A percentile compares a stretch with the other conserved stretches of the same genome.
These are phyloP conservation scores for Vigna angularis DNA, from an alignment of 306 rosid genomes.

Conservation along the genomic window DNA sequence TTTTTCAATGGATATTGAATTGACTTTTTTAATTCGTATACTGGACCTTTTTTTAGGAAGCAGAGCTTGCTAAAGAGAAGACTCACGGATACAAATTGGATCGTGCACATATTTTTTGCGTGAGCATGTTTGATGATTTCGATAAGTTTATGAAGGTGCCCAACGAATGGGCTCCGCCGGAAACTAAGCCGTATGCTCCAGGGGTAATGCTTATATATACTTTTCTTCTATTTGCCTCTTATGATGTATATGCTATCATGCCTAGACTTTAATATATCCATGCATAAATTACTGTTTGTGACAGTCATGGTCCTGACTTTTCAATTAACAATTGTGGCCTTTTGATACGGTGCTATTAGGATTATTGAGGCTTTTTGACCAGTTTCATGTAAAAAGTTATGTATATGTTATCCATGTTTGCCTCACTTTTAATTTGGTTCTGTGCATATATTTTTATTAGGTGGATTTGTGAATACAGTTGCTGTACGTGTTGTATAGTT, in stretches of 20 bases:
- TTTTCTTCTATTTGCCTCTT: not conserved
- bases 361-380: not conserved
- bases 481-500: not conserved
- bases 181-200: slow-evolving; percentile 63
- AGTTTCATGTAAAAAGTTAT: not conserved
- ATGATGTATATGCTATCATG: not conserved
- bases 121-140: slow-evolving; percentile 85
- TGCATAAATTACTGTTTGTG: not conserved
- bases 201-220: slow-evolving; percentile 59
- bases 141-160: slow-evolving; percentile 86
- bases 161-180: slow-evolving; percentile 90
- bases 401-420: not conserved
- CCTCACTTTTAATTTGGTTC: slow-evolving; percentile 2
- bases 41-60: slow-evolving; percentile 60
- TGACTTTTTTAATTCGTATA: not conserved
- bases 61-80: slow-evolving; percentile 90
- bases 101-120: slow-evolving; percentile 73
- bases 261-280: not conserved
- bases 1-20: slow-evolving; percentile 1
- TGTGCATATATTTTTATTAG: not conserved
- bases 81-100: slow-evolving; percentile 92
- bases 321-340: not conserved
- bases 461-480: slow-evolving; percentile 6
- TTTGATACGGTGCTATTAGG: not conserved
- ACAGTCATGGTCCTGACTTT: not conserved